Evolutionary conservation across 768 basidiomycete genomes (phyloP), one percentile per base, ranked within the genome.

Genomic region (Leccinum disarticulatum): DNA sequence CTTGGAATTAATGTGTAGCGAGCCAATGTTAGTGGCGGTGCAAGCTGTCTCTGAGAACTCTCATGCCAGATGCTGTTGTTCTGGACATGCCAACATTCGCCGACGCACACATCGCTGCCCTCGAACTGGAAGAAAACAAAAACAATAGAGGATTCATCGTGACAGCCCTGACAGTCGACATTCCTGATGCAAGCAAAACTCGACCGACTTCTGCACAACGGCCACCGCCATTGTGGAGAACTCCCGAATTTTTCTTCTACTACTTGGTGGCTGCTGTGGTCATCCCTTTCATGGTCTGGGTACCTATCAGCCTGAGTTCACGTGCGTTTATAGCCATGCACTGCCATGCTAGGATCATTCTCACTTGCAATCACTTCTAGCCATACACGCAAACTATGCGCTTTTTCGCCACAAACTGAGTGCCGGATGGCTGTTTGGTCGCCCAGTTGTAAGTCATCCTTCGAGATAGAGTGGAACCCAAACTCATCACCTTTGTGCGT

Each of bases 161-260:
- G 61, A 74, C 74, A 2, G 54, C 68, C n/a, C 73, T 88, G 5
- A 89, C 88, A 3, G 80, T 89, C 9, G 72, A 81, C 48, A 80
- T 83, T 17, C 82, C 87, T 0, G 73, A 79, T 17, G 71, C 81
- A 1, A 69, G 68, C n/a, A 73, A 69, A 28, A 52, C 65, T n/a
- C 60, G 57, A 10, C 70, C 70, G 11, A 59, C 66, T 19, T 72
- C 71, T 54, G 56, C 64, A 27, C 61, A 62, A 35, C 61, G 67
- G 25, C 72, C 77, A 3, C 77, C 79, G 3, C 66, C 90, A 25
- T 77, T 91, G 75, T 98, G 95, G 96, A 77, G 72, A 47, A 90
- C 91, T 0, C 71, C 77, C 10, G 97, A 98, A 70, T 98, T 96
- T 76, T 78, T 83, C 63, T 65, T 88, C 43, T 98, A 98, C 73